Evolutionary conservation across 2,329 filamentous ascomycete species (phyloP).

Genomic region (Coccinonectria pachysandricola): DNA sequence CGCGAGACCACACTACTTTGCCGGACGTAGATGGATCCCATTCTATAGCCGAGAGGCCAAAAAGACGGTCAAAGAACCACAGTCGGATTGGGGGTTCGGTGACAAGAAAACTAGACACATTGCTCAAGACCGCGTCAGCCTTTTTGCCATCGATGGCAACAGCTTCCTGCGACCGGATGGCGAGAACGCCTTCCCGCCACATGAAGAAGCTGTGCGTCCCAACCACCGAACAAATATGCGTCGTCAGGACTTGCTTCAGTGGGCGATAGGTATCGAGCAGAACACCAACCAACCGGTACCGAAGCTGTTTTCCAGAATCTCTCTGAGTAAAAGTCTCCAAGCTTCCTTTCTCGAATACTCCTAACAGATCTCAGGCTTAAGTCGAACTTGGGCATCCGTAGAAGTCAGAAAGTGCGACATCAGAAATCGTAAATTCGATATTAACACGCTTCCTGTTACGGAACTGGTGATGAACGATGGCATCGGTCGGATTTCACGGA

Average conservation of each 20-base stretch:
- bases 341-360: too few relatives aligned
- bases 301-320: constrained; percentile 49
- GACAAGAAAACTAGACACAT: constrained; percentile 13
- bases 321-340: constrained; percentile 33
- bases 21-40: constrained; percentile 36
- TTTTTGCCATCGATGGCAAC: constrained; percentile 45
- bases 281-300: constrained; percentile 37
- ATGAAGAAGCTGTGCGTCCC: constrained; percentile 12
- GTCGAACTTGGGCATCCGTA: too few relatives aligned
- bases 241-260: constrained; percentile 35
- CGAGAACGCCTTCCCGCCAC: constrained; percentile 17
- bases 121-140: constrained; percentile 33
- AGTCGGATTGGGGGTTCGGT: constrained; percentile 7
- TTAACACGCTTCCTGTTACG: too few relatives aligned
- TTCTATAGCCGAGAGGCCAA: constrained; percentile 35
- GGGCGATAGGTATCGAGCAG: constrained; percentile 36
- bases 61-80: constrained; percentile 25
- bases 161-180: constrained; percentile 29
- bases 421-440: too few relatives aligned
- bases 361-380: too few relatives aligned
- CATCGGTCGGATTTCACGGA: constrained; percentile 53
- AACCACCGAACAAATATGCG: constrained; percentile 24
- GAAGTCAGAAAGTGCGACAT: too few relatives aligned
- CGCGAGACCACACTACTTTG: constrained; percentile 27
- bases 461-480: constrained; percentile 52